A percentile compares a stretch with the other conserved stretches of the same genome.
Conservation (phyloP, 805 yeast genomes). For the Pichia occidentalis region DNA sequence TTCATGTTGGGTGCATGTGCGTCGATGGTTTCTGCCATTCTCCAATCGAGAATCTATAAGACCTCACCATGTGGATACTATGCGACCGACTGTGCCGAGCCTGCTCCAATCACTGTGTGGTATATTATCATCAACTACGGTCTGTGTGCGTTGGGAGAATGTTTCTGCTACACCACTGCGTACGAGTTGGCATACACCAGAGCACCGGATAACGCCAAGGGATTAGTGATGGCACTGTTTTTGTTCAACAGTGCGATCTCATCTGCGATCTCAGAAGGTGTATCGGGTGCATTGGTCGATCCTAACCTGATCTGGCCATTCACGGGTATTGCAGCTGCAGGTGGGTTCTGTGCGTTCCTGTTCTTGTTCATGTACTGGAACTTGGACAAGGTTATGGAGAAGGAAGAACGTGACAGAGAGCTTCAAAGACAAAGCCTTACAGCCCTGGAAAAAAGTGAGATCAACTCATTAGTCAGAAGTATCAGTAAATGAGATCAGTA, state of each 20-base stretch:
- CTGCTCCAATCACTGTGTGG: conserved; percentile 32
- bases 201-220: conserved; percentile 47
- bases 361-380: conserved; percentile 28
- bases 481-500: conserved; percentile 8
- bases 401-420: conserved; percentile 20
- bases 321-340: conserved; percentile 34
- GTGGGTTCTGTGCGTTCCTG: conserved; percentile 28
- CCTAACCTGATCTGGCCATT: conserved; percentile 40
- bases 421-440: conserved; percentile 1
- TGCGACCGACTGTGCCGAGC: conserved; percentile 33
- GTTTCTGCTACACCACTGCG: conserved; percentile 44
- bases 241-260: conserved; percentile 38
- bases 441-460: conserved; percentile 6
- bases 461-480: conserved; percentile 9
- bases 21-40: conserved; percentile 43
- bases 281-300: conserved; percentile 35
- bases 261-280: conserved; percentile 40
- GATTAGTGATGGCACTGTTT: conserved; percentile 43
- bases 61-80: conserved; percentile 47
- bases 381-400: conserved; percentile 25
- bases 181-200: conserved; percentile 49
- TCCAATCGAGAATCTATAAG: conserved; percentile 42
- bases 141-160: conserved; percentile 44
- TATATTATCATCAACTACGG: conserved; percentile 27
- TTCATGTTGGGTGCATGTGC: conserved; percentile 41